Conservation (phyloP, 2,329 filamentous ascomycete genomes). For the Trichoderma guizhouense region DNA sequence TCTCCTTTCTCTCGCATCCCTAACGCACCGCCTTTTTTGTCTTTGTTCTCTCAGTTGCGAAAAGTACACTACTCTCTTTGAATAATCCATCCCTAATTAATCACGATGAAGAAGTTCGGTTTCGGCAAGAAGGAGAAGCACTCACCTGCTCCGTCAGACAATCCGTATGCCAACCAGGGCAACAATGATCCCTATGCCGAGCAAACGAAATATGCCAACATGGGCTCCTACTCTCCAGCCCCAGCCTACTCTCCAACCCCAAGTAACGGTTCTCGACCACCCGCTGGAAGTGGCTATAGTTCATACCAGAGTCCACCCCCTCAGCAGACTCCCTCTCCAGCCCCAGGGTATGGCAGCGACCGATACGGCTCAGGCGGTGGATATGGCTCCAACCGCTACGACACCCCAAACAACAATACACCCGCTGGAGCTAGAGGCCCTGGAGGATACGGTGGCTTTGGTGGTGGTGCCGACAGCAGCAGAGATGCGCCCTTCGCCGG, state of each 20-base stretch:
- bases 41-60: background rate
- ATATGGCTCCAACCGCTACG: slow-evolving; percentile 54
- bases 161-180: slow-evolving; percentile 57
- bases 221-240: slow-evolving; percentile 45
- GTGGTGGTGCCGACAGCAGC: slow-evolving; percentile 49
- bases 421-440: slow-evolving; percentile 42
- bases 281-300: slow-evolving; percentile 4
- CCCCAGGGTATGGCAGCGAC: slow-evolving; percentile 50
- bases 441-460: slow-evolving; percentile 61
- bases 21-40: background rate
- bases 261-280: slow-evolving; percentile 29
- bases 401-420: slow-evolving; percentile 31
- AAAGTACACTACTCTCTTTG: background rate
- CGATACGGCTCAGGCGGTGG: slow-evolving; percentile 50
- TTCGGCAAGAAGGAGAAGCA: slow-evolving; percentile 55
- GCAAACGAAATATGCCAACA: slow-evolving; percentile 43
- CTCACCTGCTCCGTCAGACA: slow-evolving; percentile 41
- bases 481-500: slow-evolving; percentile 62
- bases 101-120: slow-evolving; percentile 58
- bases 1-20: slow-evolving; percentile 11
- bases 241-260: slow-evolving; percentile 46
- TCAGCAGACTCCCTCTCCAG: slow-evolving; percentile 31
- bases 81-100: background rate
- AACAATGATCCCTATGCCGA: slow-evolving; percentile 53
- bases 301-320: slow-evolving; percentile 20